Evolutionary conservation across 2,329 filamentous ascomycete species (phyloP).

Genomic region (Verticillium nonalfalfae): DNA sequence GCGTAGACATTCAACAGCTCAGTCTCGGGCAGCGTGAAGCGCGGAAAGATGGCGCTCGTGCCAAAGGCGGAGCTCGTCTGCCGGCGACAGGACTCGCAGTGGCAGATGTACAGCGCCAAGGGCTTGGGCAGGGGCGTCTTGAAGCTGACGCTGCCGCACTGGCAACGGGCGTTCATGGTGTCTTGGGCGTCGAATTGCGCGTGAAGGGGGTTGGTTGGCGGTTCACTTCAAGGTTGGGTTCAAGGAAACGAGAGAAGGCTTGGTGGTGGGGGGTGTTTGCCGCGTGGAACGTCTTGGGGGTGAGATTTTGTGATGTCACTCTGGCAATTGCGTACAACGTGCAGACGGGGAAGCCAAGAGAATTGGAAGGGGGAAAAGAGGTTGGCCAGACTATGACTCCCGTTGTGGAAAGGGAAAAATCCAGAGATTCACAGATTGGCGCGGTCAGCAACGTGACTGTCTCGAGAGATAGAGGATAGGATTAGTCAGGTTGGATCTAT

Average conservation of each 20-base stretch:
- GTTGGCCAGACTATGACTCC: background rate
- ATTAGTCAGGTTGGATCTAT: background rate
- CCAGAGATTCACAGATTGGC: background rate
- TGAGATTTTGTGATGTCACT: background rate
- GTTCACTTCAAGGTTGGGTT: background rate
- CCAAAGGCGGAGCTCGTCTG: constrained; percentile 64
- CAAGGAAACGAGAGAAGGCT: no score
- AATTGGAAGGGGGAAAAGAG: background rate
- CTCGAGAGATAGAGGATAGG: background rate
- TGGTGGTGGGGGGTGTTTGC: background rate
- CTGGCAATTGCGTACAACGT: background rate
- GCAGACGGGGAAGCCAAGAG: background rate
- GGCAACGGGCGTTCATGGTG: constrained; percentile 53
- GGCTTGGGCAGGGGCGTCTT: constrained; percentile 54
- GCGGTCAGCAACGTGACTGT: background rate
- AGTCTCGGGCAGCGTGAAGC: constrained; percentile 49
- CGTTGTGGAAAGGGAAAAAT: background rate
- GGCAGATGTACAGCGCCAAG: constrained; percentile 63
- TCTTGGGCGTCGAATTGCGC: background rate
- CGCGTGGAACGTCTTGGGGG: background rate
- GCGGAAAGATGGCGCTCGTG: constrained; percentile 63
- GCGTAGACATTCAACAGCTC: constrained; percentile 47
- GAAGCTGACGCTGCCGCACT: constrained; percentile 59
- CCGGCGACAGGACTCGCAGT: constrained; percentile 60
- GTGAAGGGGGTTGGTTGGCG: background rate